Conservation (phyloP, 1,284 basidiomycete genomes). For the Thecaphora thlaspeos region DNA sequence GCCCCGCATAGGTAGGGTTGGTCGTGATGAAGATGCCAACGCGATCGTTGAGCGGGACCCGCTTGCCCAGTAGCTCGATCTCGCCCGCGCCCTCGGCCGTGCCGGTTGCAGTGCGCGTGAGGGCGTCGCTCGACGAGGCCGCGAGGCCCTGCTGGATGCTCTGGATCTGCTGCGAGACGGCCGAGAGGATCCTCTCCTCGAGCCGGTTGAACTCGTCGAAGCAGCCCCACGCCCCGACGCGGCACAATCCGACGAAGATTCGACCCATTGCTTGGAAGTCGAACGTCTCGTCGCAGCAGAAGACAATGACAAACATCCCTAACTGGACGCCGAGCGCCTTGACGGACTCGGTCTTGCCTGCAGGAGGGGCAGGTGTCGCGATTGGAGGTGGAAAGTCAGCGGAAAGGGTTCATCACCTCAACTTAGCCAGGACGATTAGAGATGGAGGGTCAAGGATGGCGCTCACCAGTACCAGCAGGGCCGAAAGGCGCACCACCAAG, state of each 20-base stretch:
- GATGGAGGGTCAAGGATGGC: neutral
- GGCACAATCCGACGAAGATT: slow-evolving; percentile 96
- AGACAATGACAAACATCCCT: slow-evolving; percentile 94
- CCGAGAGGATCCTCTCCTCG: slow-evolving; percentile 94
- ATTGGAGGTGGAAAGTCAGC: too few relatives aligned
- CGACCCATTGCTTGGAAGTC: slow-evolving; percentile 99
- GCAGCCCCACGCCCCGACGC: slow-evolving; percentile 84
- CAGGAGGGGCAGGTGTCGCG: too few relatives aligned
- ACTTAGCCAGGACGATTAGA: too few relatives aligned
- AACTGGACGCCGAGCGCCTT: slow-evolving; percentile 97
- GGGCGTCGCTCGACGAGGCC: slow-evolving; percentile 54
- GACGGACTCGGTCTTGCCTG: slow-evolving; percentile 97
- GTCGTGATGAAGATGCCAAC: slow-evolving; percentile 97
- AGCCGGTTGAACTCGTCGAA: slow-evolving; percentile 72
- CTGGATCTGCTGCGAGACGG: slow-evolving; percentile 98
- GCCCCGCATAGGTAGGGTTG: slow-evolving; percentile 91
- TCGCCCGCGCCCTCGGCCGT: slow-evolving; percentile 8
- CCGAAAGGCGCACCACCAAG: slow-evolving; percentile 97
- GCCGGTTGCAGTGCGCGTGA: slow-evolving; percentile 3
- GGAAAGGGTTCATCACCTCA: too few relatives aligned
- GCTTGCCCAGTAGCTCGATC: slow-evolving; percentile 87
- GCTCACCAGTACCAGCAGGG: slow-evolving; percentile 87
- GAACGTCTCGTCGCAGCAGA: slow-evolving; percentile 99
- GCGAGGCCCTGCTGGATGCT: slow-evolving; percentile 94
- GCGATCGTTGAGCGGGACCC: slow-evolving; percentile 84